phyloP scores from a whole-genome alignment of 768 basidiomycete genomes.

The Coprinellus aureogranulatus region DNA sequence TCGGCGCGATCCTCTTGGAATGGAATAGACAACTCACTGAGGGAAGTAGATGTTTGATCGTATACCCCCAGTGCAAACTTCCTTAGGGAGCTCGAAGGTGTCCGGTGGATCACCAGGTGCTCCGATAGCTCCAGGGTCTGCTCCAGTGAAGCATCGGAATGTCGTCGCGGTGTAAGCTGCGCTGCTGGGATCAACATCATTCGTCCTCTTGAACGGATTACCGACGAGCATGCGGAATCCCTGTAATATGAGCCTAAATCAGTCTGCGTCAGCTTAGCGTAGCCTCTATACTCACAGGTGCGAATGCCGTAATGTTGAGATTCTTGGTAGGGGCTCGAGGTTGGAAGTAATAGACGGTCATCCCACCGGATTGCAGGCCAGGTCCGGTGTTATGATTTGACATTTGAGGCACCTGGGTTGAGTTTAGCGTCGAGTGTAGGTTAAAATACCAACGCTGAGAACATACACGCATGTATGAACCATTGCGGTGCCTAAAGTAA shows the following conservation, averaged over 20 bases:
- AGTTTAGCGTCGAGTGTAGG: background rate
- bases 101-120: constrained; percentile 3
- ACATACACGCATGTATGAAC: constrained; percentile 9
- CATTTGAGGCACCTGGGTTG: constrained; percentile 8
- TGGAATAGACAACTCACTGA: background rate
- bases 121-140: constrained; percentile 6
- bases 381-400: constrained; percentile 9
- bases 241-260: background rate
- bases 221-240: constrained; percentile 3
- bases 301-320: background rate
- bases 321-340: constrained; percentile 1
- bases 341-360: constrained; percentile 12
- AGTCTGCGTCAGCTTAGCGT: background rate
- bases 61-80: constrained; percentile 3
- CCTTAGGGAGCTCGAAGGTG: constrained; percentile 3
- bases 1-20: background rate
- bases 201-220: background rate
- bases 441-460: background rate
- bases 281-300: background rate
- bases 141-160: constrained; percentile 5
- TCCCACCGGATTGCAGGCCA: constrained; percentile 6
- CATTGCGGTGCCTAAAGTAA: constrained; percentile 12
- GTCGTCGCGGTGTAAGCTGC: background rate
- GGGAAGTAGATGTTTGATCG: constrained; percentile 6
- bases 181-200: background rate